Evolutionary conservation across 2,329 filamentous ascomycete species (phyloP).

Genomic region (Aspergillus udagawae): DNA sequence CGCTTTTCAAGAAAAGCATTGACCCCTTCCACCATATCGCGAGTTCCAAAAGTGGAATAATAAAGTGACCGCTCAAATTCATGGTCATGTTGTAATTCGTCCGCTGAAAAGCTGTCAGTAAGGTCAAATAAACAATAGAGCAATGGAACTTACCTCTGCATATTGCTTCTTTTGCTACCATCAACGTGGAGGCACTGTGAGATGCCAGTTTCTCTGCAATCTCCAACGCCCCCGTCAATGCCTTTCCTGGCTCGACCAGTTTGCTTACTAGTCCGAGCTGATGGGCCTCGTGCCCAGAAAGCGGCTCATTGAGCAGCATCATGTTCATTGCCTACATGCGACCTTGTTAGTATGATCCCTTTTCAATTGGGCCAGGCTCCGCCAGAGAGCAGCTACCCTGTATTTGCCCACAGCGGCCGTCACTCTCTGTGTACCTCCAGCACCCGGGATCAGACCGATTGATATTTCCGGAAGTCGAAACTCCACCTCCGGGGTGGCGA

Average conservation of each 20-base stretch:
- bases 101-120: not conserved
- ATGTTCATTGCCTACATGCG: constrained; percentile 3
- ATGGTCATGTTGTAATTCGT: constrained; percentile 5
- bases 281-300: constrained; percentile 3
- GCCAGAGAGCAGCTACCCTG: not conserved
- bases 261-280: constrained; percentile 1
- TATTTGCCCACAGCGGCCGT: constrained; percentile 7
- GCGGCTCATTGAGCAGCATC: constrained; percentile 5
- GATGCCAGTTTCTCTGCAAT: constrained; percentile 2
- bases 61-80: constrained; percentile 5
- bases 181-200: constrained; percentile 2
- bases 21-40: constrained; percentile 8
- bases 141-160: constrained; percentile 1
- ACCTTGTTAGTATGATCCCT: not conserved
- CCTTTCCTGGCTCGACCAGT: constrained; percentile 1
- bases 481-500: not conserved
- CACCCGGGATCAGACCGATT: constrained; percentile 8
- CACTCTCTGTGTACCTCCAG: constrained; percentile 8
- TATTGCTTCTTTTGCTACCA: constrained; percentile 7
- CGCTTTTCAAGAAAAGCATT: constrained; percentile 7
- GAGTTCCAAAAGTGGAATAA: constrained; percentile 6
- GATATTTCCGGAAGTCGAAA: constrained; percentile 7
- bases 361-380: not conserved
- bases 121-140: not conserved
- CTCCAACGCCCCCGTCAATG: constrained; percentile 1